Evolutionary conservation across 345 rosid genomes (phyloP), one percentile per base, ranked within the genome.

Genomic region (Gossypium raimondii): DNA sequence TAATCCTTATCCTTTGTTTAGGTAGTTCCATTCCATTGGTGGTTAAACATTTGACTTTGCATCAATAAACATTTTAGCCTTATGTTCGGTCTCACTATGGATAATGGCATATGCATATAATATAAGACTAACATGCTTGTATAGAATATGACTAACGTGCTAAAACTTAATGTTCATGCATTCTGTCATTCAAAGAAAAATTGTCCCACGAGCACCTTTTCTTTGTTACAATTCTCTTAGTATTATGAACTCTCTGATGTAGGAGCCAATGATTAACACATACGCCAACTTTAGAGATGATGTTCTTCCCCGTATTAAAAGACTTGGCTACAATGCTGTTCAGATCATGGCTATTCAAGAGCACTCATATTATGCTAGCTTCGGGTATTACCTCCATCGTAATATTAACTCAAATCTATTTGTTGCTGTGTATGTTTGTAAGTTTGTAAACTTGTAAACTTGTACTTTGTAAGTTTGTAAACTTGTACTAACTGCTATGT

Each of bases 241-340:
- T 70, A 50, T 52, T 16, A 20, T 79, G 72, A 51, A 50, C 75
- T 58, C 75, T 80, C 75, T 75, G 70, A 60, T 84, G 85, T 93
- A 95, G 99, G 96, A 93, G 80, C 96, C 97, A 73, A 79, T 74
- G 64, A 92, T 95, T 78, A 93, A 93, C 79, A 89, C 96, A 63
- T 93, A 93, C 78, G 88, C 22, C 22, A 20, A 20, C 22, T 20
- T 20, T 20, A 20, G 22, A 20, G 22, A 20, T 20, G 22, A 20
- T 20, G 22, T 20, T 20, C 22, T 20, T 20, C 22, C 22, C 22
- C 22, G 22, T 20, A 20, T 20, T 20, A 20, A 20, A 20, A 20
- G 22, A 20, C 22, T 20, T 20, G 22, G 22, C 22, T 20, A 20
- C 22, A 20, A 20, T 20, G 22, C 22, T 20, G 22, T 20, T 20